Conservation (phyloP, 345 rosid genomes). For the Pugionium dolabratum region DNA sequence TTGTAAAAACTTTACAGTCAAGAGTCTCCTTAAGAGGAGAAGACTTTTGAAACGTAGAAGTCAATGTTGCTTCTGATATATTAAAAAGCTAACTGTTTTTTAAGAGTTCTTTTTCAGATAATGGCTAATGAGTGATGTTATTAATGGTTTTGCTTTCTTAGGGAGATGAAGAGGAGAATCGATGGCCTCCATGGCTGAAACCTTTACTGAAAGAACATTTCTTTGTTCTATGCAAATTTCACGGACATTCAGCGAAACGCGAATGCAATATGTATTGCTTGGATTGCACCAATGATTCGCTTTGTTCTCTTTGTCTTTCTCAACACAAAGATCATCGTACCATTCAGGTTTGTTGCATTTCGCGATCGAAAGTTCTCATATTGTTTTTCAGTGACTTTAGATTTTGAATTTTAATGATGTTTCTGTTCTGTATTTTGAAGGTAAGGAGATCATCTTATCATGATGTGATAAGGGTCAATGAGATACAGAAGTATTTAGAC, state of each 20-base stretch:
- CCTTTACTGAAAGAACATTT: constrained; percentile 66
- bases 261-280: constrained; percentile 98
- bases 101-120: background rate
- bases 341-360: constrained; percentile 62
- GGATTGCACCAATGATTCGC: constrained; percentile 73
- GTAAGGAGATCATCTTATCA: constrained; percentile 97
- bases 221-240: constrained; percentile 81
- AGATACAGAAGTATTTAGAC: constrained; percentile 81
- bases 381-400: too few relatives aligned
- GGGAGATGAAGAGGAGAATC: constrained; percentile 61
- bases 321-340: constrained; percentile 70
- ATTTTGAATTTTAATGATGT: too few relatives aligned
- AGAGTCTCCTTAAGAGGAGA: background rate
- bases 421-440: too few relatives aligned
- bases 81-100: background rate
- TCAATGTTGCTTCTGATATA: constrained; percentile 18
- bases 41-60: constrained; percentile 20
- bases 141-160: constrained; percentile 16
- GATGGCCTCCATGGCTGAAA: constrained; percentile 84
- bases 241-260: constrained; percentile 74
- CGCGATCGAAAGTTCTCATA: background rate
- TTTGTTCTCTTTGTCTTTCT: constrained; percentile 71
- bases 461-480: constrained; percentile 84
- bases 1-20: too few relatives aligned
- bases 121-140: constrained; percentile 9